phyloP scores from a whole-genome alignment of 2,329 filamentous ascomycete species.

The Sporothrix dimorphospora region DNA sequence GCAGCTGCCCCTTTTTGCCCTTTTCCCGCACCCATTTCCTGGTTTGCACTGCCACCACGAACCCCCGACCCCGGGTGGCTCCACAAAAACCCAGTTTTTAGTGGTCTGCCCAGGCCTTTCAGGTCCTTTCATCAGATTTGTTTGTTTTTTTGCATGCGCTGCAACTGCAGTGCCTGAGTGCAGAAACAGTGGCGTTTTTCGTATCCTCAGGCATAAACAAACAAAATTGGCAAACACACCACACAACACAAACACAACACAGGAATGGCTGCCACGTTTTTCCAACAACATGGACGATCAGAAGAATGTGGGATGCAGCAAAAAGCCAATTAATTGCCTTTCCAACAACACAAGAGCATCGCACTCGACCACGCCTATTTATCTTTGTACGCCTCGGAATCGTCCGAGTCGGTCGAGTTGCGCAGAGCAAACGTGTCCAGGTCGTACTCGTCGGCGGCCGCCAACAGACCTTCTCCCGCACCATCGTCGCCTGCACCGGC shows the following conservation, averaged over 20 bases:
- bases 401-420: constrained; percentile 1
- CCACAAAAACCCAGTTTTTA: constrained; percentile 7
- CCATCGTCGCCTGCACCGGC: background rate
- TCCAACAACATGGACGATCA: background rate
- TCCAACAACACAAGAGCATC: background rate
- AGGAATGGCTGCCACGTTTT: background rate
- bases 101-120: background rate
- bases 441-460: background rate
- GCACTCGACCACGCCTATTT: background rate
- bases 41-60: constrained; percentile 21
- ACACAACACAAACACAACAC: background rate
- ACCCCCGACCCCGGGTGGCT: background rate
- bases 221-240: background rate
- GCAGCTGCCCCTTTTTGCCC: background rate
- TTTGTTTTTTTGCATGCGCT: background rate
- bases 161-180: background rate
- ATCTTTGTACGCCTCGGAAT: constrained; percentile 1
- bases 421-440: background rate
- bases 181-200: background rate
- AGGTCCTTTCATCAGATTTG: background rate
- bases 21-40: background rate
- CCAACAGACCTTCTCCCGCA: background rate
- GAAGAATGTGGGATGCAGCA: background rate
- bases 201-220: background rate
- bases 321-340: background rate